Evolutionary conservation across 2,329 filamentous ascomycete species (phyloP).

Genomic region (Aspergillus sp.): DNA sequence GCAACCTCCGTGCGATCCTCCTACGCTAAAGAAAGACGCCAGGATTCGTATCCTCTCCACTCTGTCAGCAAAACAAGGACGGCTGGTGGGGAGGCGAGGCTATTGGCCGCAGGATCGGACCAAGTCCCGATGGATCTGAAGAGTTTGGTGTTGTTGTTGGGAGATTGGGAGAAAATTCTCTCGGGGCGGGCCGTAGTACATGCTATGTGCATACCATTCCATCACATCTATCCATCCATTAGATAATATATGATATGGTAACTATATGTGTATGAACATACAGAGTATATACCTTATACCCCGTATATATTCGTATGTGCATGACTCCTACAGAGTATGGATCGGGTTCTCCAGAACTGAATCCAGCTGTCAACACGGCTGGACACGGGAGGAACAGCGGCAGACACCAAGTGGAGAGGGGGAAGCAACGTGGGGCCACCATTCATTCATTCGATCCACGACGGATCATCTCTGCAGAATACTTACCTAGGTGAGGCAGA

Average conservation of each 20-base stretch:
- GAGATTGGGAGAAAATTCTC: background rate
- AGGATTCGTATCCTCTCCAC: too few species aligned
- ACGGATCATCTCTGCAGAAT: background rate
- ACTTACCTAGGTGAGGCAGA: background rate
- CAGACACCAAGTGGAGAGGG: background rate
- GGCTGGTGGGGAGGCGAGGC: background rate
- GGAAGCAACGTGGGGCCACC: background rate
- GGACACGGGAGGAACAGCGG: background rate
- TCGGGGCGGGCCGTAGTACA: background rate
- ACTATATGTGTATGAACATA: too few species aligned
- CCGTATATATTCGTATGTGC: too few species aligned
- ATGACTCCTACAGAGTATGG: too few species aligned
- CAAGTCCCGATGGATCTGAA: background rate
- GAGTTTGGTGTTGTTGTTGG: too few species aligned
- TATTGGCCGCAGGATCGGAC: background rate
- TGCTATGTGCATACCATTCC: too few species aligned
- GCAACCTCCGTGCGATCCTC: too few species aligned
- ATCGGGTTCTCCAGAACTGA: too few species aligned
- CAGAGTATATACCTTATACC: too few species aligned
- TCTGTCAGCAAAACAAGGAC: background rate
- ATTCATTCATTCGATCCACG: background rate
- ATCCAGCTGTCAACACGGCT: background rate
- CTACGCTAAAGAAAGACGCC: too few species aligned
- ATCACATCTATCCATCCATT: too few species aligned
- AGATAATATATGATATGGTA: too few species aligned